Base-by-base conservation (phyloP, 1,284 basidiomycete species). In the Sporisorium reilianum region DNA sequence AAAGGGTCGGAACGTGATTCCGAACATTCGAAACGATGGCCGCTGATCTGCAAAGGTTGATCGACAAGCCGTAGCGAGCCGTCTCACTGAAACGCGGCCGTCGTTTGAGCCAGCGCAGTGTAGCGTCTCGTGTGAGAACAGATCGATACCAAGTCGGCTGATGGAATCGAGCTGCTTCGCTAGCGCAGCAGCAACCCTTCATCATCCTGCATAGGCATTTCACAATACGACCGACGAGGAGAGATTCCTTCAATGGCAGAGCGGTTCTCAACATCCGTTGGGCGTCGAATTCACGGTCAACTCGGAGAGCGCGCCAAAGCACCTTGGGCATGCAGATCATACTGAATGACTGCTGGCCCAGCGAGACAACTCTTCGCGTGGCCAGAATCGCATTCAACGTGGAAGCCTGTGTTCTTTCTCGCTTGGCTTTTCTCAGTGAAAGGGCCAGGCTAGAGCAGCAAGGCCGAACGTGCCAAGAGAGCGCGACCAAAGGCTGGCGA, bases 181-280 rank as follows among this genome's bases (percentile, higher is more conserved):
- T 8, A 12, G 34, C 22, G 41, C 10, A 44, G 41, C 20, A 6
- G 41, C 36, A 38, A 22, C 41, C 9, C 41, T 25, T 44, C 41
- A 44, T 44, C 41, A 44, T 25, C 41, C 41, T 44, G 41, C 41
- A 44, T 23, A n/a, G 41, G 22, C 23, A 23, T 25, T 44, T 25
- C 23, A 25, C 23, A 44, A 14, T 38, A 18, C 36, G 18, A 18
- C 36, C 4, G n/a, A 18, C 16, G 16, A 8, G 11, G 32, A 34
- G 28, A 30, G 10, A 30, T 30, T 7, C n/a, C 38, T n/a, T 40
- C 7, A n/a, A 40, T n/a, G n/a, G n/a, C n/a, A n/a, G n/a, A 16
- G 41, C 20, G 22, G 12, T 44, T n/a, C n/a, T 44, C 23, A 22
- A 44, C 22, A 25, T 23, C 12, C 41, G 12, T 2, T 2, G 9